Conservation (phyloP, 345 rosid species). For the Syzygium aromaticum region DNA sequence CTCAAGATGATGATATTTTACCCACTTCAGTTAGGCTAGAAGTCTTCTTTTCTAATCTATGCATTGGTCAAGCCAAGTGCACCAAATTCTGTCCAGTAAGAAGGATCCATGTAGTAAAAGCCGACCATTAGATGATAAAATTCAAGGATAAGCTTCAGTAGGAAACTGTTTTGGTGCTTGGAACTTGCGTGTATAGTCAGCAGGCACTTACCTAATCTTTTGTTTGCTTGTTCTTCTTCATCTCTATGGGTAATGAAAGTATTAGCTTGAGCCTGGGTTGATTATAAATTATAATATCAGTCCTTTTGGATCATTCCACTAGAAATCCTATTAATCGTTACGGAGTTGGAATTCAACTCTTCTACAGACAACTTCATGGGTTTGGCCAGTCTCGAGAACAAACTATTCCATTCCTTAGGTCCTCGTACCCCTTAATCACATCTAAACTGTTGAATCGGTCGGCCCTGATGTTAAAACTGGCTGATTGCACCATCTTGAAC, state of each 20-base stretch:
- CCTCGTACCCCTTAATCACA: background rate
- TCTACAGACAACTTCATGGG: rapidly evolving
- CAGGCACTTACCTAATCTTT: background rate
- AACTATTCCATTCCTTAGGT: background rate
- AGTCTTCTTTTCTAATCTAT: background rate
- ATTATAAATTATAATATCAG: background rate
- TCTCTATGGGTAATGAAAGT: background rate
- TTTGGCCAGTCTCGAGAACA: background rate
- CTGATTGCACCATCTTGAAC: background rate
- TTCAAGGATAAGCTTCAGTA: background rate
- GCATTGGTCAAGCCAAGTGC: background rate
- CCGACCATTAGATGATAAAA: background rate
- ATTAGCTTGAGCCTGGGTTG: background rate
- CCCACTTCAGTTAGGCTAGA: background rate
- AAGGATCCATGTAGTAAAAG: background rate
- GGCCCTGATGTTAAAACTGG: background rate
- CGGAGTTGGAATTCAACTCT: background rate
- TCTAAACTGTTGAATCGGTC: background rate
- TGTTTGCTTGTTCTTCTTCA: background rate
- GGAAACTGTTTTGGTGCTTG: background rate
- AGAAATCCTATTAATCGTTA: background rate
- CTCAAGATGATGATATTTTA: background rate
- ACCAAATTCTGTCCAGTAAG: background rate
- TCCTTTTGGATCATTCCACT: background rate
- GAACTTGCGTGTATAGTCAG: background rate